A percentile compares a stretch with the other conserved stretches of the same genome.
Conservation (phyloP, 495 filamentous ascomycete genomes). For the Xylaria grammica region DNA sequence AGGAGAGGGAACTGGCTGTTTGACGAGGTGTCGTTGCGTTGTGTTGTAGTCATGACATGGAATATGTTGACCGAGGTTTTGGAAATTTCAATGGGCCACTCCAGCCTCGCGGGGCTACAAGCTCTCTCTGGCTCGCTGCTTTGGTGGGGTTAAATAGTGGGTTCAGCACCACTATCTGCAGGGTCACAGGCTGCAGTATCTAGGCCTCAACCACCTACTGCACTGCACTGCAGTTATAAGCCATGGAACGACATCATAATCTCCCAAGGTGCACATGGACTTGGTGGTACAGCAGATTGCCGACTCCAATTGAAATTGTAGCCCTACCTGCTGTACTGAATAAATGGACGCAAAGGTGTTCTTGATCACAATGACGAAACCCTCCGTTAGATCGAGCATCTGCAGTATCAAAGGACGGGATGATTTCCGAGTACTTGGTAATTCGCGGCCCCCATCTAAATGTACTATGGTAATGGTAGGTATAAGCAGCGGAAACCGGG, state of each 20-base stretch:
- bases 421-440: too few relatives aligned
- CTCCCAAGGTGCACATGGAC: too few relatives aligned
- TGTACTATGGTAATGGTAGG: too few relatives aligned
- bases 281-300: neutral
- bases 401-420: too few relatives aligned
- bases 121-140: neutral
- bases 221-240: neutral
- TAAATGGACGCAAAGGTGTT: too few relatives aligned
- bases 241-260: too few relatives aligned
- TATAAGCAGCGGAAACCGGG: too few relatives aligned
- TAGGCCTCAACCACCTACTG: neutral
- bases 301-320: neutral
- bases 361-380: too few relatives aligned
- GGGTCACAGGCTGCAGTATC: neutral
- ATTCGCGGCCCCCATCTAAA: too few relatives aligned
- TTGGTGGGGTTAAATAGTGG: conserved; percentile 18
- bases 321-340: too few relatives aligned
- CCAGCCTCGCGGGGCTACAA: conserved; percentile 20
- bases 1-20: conserved; percentile 1
- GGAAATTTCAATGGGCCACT: conserved; percentile 31
- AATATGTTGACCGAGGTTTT: conserved; percentile 2
- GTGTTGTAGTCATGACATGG: neutral
- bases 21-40: conserved; percentile 1
- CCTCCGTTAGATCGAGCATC: too few relatives aligned
- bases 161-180: neutral